A percentile compares a stretch with the other conserved stretches of the same genome.
These are phyloP conservation scores for Sclerotinia subarctica DNA, from an alignment of 2,329 filamentous ascomycete species.

Conservation along the genomic window DNA sequence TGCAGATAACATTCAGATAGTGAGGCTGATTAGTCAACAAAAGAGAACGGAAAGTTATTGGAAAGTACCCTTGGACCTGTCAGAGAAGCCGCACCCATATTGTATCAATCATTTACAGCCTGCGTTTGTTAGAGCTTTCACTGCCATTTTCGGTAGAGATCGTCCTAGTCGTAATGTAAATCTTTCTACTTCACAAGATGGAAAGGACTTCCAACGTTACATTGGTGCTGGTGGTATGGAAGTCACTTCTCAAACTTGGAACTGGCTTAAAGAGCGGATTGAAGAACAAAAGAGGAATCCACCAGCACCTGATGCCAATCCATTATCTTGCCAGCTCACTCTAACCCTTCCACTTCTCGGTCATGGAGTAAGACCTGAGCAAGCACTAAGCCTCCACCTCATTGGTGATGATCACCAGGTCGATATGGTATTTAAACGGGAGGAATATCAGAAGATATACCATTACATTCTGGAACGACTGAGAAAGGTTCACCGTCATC, in stretches of 20 bases:
- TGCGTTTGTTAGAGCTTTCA: constrained; percentile 5
- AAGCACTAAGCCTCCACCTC: background rate
- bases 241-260: constrained; percentile 13
- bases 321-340: background rate
- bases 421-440: background rate
- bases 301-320: background rate
- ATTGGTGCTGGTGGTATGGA: constrained; percentile 29
- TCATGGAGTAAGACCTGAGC: background rate
- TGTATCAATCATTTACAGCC: constrained; percentile 30
- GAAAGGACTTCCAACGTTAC: background rate
- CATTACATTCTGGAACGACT: background rate
- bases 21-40: background rate
- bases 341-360: background rate
- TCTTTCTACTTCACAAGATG: background rate
- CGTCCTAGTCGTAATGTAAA: constrained; percentile 20
- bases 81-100: background rate
- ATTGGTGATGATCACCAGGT: constrained; percentile 9
- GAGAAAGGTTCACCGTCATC: background rate
- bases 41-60: constrained; percentile 24
- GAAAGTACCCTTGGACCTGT: constrained; percentile 26
- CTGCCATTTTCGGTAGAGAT: constrained; percentile 2
- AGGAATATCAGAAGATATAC: background rate
- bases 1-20: background rate
- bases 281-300: background rate
- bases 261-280: background rate